Base-by-base conservation (phyloP, 2,329 filamentous ascomycete genomes). In the Colletotrichum caudatum region DNA sequence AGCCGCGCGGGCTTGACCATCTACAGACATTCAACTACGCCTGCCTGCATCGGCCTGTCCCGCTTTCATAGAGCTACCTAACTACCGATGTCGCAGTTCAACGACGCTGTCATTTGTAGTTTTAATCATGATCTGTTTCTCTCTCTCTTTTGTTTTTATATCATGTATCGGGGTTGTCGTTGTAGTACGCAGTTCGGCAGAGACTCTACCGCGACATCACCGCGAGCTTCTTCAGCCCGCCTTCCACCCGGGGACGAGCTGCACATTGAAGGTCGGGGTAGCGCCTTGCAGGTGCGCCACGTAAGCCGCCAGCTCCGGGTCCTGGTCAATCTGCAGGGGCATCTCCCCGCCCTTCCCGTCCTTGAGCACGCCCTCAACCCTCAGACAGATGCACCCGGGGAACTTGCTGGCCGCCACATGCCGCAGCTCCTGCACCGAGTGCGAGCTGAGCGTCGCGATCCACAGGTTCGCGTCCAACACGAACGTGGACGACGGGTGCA, bases 301-400 rank as follows among this genome's bases (percentile, higher is more conserved):
- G 80, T 95, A 95, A 0, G 91, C 91, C 71, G 87, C 87, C 73
- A 96, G 79, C 81, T 95, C 92, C 73, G 90, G 88, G 75, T 95
- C 91, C 51, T 90, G 86, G 66, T 91, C 90, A 75, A 95, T 91
- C 66, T 86, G 82, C 76, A 93, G 87, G 20, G 84, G 84, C 56
- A 92, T 83, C 77, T 93, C 91, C 61, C 85, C 85, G 6, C 88
- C 90, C 74, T 85, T 85, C 18, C 82, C 84, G 76, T 89, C 85
- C 76, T 87, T 89, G 62, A 93, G 84, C 35, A 93, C 81, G 2
- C 92, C 93, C 76, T 94, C 89, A 20, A 94, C 85, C 37, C 86
- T 86, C 44, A 86, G 81, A 62, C 92, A 88, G 18, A 86, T 77
- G 0, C 87, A 86, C 8, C 88, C 89, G 0, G 90, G 88, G 71